Percentiles rank a stretch among this genome's conserved stretches.
Evolutionary conservation across 2,329 filamentous ascomycete genomes (phyloP).

Genomic region (Neonectria coccinea): DNA sequence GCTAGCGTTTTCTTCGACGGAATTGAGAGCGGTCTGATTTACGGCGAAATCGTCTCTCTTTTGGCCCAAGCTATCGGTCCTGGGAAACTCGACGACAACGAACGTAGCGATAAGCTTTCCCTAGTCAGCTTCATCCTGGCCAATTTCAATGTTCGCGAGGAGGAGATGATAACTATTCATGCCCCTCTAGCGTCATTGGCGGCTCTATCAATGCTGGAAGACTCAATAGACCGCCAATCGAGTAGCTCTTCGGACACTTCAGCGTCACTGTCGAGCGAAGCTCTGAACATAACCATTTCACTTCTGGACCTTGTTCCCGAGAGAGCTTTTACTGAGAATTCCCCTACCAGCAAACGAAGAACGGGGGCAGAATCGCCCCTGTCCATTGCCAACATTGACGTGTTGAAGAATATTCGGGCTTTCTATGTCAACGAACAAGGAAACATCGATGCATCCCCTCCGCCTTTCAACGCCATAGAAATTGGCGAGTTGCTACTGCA

Average conservation of each 20-base stretch:
- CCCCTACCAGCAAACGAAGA: slow-evolving; percentile 12
- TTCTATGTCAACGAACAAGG: slow-evolving; percentile 80
- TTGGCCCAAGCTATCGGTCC: slow-evolving; percentile 70
- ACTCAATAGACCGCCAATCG: slow-evolving; percentile 57
- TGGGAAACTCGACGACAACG: slow-evolving; percentile 55
- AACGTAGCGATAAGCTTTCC: slow-evolving; percentile 72
- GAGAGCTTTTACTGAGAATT: slow-evolving; percentile 65
- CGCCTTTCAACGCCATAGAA: slow-evolving; percentile 68
- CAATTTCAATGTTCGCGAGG: slow-evolving; percentile 93
- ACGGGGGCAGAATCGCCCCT: slow-evolving; percentile 15
- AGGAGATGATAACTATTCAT: slow-evolving; percentile 92
- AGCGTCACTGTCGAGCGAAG: slow-evolving; percentile 48
- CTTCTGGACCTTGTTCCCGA: slow-evolving; percentile 74
- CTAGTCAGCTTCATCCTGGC: slow-evolving; percentile 84
- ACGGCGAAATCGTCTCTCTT: slow-evolving; percentile 81
- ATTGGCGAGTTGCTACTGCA: slow-evolving; percentile 73
- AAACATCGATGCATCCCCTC: slow-evolving; percentile 70
- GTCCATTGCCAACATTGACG: slow-evolving; percentile 54
- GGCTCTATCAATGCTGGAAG: slow-evolving; percentile 74
- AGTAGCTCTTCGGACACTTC: slow-evolving; percentile 47
- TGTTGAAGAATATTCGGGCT: slow-evolving; percentile 69
- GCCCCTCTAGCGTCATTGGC: slow-evolving; percentile 74
- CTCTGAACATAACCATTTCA: slow-evolving; percentile 64
- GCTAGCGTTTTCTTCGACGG: slow-evolving; percentile 98
- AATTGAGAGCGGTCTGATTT: slow-evolving; percentile 93